Percentiles rank a stretch among this genome's conserved stretches.
phyloP scores from a whole-genome alignment of 768 basidiomycete genomes.

The Tubosaeta brunneosetosa region DNA sequence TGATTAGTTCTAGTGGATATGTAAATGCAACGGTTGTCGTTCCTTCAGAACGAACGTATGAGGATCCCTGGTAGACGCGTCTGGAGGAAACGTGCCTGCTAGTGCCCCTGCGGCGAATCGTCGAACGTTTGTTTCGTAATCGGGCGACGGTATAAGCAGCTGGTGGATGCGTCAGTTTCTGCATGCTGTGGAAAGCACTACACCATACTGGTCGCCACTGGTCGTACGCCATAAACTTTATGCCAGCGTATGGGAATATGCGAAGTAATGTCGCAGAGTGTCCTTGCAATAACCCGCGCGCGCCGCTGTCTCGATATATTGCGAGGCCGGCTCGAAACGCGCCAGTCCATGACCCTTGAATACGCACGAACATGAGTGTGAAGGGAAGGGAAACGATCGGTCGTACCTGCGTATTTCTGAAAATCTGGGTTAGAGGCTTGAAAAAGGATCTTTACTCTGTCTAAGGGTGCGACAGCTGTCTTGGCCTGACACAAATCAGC shows the following conservation, averaged over 20 bases:
- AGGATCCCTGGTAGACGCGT: background rate
- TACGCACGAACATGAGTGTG: slow-evolving; percentile 5
- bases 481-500: slow-evolving; percentile 60
- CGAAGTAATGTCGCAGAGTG: slow-evolving; percentile 93
- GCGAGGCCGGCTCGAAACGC: slow-evolving; percentile 69
- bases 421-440: slow-evolving; percentile 96
- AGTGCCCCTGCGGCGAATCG: slow-evolving; percentile 85
- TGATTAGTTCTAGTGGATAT: slow-evolving; percentile 92
- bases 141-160: slow-evolving; percentile 82
- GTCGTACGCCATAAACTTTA: slow-evolving; percentile 97
- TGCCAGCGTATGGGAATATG: slow-evolving; percentile 94
- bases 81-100: slow-evolving; percentile 54
- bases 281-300: slow-evolving; percentile 86
- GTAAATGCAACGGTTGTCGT: slow-evolving; percentile 86
- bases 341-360: slow-evolving; percentile 80
- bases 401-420: slow-evolving; percentile 80
- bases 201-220: slow-evolving; percentile 66
- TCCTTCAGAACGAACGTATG: slow-evolving; percentile 39
- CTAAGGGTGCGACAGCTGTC: slow-evolving; percentile 91
- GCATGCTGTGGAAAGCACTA: background rate
- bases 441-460: slow-evolving; percentile 97
- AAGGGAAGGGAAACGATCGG: slow-evolving; percentile 19
- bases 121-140: slow-evolving; percentile 69
- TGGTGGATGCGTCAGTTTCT: slow-evolving; percentile 26
- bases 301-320: slow-evolving; percentile 65